Conservation (phyloP, 306 rosid genomes). For the Trifolium fragiferum region DNA sequence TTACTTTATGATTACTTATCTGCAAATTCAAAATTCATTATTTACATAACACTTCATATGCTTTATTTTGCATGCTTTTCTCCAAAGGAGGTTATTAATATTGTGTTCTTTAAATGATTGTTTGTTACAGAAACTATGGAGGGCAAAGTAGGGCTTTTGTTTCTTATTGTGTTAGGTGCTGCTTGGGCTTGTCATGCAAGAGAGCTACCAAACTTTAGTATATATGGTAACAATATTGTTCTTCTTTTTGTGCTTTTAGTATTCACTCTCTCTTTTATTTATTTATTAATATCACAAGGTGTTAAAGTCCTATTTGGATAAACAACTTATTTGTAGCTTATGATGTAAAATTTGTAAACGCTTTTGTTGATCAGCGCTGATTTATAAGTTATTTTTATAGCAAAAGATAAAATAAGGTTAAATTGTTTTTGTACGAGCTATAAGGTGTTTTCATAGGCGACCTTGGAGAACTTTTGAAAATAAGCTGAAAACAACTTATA, state of each 20-base stretch:
- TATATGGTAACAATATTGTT: neutral
- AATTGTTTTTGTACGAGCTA: no score
- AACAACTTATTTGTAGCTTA: no score
- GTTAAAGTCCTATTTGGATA: no score
- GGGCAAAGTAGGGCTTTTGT: constrained; percentile 56
- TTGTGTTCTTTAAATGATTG: constrained; percentile 13
- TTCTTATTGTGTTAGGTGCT: constrained; percentile 61
- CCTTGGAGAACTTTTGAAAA: no score
- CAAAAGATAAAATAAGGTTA: no score
- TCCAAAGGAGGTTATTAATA: constrained; percentile 8
- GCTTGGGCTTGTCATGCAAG: constrained; percentile 67
- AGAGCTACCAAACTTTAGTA: constrained; percentile 24
- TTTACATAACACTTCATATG: no score
- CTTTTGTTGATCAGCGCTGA: no score
- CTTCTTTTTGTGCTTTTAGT: neutral
- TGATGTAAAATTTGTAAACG: no score
- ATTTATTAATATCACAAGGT: neutral
- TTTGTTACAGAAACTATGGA: constrained; percentile 60
- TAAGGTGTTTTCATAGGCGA: no score
- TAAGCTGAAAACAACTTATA: no score
- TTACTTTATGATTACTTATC: neutral
- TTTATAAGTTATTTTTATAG: no score
- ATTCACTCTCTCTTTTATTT: neutral
- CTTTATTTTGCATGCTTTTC: neutral
- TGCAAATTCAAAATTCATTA: neutral